phyloP scores from a whole-genome alignment of 768 basidiomycete genomes.

The Agrocybe chaxingu region DNA sequence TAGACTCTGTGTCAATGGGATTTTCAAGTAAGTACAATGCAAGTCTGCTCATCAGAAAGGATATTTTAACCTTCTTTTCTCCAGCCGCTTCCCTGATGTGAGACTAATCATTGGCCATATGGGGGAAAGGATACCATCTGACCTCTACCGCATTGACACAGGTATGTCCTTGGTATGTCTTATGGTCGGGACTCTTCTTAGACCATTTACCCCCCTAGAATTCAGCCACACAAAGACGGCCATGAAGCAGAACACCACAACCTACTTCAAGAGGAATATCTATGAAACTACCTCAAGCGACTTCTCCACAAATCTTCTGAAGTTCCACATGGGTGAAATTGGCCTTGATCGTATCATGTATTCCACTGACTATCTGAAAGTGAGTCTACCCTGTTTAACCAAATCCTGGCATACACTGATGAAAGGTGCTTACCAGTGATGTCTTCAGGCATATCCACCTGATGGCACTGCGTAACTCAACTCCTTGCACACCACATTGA shows the following conservation, averaged over 20 bases:
- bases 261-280: conserved; percentile 36
- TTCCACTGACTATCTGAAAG: conserved; percentile 36
- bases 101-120: conserved; percentile 41
- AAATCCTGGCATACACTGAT: background rate
- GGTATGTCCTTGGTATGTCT: conserved; percentile 20
- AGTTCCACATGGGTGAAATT: conserved; percentile 36
- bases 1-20: conserved; percentile 33
- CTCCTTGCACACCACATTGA: conserved; percentile 17
- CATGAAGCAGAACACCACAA: conserved; percentile 34
- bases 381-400: conserved; percentile 10
- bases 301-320: conserved; percentile 34
- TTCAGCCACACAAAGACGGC: conserved; percentile 23
- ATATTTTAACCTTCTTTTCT: background rate
- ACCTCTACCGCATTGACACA: conserved; percentile 36
- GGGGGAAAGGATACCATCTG: conserved; percentile 40
- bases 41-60: background rate
- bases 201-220: conserved; percentile 27
- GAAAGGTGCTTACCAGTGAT: background rate
- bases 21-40: conserved; percentile 30
- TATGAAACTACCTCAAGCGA: conserved; percentile 39
- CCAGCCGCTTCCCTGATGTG: conserved; percentile 37
- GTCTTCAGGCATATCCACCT: conserved; percentile 15
- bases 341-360: conserved; percentile 38
- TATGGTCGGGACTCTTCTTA: conserved; percentile 1
- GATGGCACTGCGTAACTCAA: conserved; percentile 23